These are phyloP conservation scores for Achaetomiella virescens DNA, from an alignment of 495 filamentous ascomycete genomes.

Conservation along the genomic window DNA sequence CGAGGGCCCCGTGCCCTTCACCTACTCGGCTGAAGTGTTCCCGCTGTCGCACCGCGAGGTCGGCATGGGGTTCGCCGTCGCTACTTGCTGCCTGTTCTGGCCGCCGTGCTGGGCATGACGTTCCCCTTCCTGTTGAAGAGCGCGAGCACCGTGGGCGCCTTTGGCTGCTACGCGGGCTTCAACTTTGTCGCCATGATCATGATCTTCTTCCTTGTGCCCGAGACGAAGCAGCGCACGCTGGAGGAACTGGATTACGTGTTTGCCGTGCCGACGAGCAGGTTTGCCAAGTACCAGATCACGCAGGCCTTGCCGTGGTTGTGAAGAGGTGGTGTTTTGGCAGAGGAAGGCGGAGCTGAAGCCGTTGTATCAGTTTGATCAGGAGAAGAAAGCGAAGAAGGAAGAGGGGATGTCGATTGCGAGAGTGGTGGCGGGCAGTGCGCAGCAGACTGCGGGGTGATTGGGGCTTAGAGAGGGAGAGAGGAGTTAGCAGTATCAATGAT, in stretches of 20 bases:
- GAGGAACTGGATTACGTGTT: conserved; percentile 86
- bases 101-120: conserved; percentile 58
- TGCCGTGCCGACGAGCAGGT: conserved; percentile 58
- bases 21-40: conserved; percentile 74
- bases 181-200: conserved; percentile 57
- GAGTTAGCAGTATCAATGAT: too few species aligned
- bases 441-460: too few species aligned
- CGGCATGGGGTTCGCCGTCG: conserved; percentile 69
- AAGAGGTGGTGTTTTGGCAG: conserved; percentile 58
- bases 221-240: conserved; percentile 62
- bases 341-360: conserved; percentile 51
- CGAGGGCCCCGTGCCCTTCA: conserved; percentile 78
- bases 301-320: conserved; percentile 62
- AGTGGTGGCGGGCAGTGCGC: conserved; percentile 53
- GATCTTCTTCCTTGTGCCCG: conserved; percentile 63
- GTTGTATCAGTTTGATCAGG: conserved; percentile 52
- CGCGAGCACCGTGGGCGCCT: conserved; percentile 49
- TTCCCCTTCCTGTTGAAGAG: conserved; percentile 57
- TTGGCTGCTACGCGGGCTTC: conserved; percentile 56
- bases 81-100: conserved; percentile 63
- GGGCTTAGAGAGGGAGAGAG: too few species aligned
- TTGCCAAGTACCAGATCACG: conserved; percentile 58
- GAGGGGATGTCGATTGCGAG: conserved; percentile 67
- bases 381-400: conserved; percentile 44
- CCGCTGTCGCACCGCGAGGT: conserved; percentile 68